Conservation (phyloP, 306 rosid genomes). For the Acacia crassicarpa region DNA sequence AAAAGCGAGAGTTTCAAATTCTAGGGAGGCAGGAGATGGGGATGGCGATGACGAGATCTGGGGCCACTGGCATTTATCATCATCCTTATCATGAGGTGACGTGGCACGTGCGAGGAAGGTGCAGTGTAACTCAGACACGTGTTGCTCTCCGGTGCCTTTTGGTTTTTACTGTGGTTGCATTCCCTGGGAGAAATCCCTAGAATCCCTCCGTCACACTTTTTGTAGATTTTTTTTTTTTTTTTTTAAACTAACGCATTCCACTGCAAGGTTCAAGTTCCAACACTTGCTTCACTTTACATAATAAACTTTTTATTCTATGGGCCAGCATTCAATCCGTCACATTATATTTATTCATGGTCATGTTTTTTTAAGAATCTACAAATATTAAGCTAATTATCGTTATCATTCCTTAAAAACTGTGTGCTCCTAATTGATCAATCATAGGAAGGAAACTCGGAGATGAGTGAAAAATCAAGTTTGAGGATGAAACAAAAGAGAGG, state of each 20-base stretch:
- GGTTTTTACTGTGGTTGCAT: background rate
- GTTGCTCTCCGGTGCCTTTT: background rate
- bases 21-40: slow-evolving; percentile 32
- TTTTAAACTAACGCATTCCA: background rate
- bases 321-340: background rate
- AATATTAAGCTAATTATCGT: background rate
- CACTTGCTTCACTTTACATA: background rate
- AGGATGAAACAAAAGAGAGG: background rate
- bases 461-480: background rate
- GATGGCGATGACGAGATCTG: slow-evolving; percentile 47
- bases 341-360: background rate
- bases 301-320: background rate
- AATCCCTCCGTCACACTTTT: background rate
- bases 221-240: background rate
- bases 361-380: background rate
- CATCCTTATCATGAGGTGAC: slow-evolving; percentile 39
- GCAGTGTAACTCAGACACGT: slow-evolving; percentile 37
- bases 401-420: background rate
- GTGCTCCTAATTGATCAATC: background rate
- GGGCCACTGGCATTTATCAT: slow-evolving; percentile 25
- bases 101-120: slow-evolving; percentile 70
- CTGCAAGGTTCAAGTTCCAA: background rate
- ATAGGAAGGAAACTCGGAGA: background rate
- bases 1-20: background rate
- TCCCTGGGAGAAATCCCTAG: slow-evolving; percentile 27